Conservation (phyloP, 1,284 basidiomycete species). For the Puccinia triticina region DNA sequence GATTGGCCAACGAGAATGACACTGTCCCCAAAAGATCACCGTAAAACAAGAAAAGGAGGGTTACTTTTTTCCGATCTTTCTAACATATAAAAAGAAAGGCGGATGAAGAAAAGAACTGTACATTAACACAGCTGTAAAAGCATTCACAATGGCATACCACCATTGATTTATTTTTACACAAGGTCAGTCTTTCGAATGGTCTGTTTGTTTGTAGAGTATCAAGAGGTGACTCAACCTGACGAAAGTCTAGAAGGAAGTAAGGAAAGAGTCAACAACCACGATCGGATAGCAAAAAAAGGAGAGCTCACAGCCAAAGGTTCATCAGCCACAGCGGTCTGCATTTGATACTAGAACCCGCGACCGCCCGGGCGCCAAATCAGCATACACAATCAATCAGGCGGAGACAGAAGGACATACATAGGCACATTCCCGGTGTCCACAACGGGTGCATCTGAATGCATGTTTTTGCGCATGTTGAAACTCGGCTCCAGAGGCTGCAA, state of each 20-base stretch:
- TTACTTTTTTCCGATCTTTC: neutral
- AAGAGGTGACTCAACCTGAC: neutral
- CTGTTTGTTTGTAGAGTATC: neutral
- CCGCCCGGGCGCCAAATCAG: neutral
- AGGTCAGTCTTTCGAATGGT: neutral
- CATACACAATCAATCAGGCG: constrained; percentile 9
- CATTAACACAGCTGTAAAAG: constrained; percentile 18
- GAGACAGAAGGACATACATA: constrained; percentile 20
- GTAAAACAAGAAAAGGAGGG: too few species aligned
- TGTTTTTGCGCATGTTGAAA: constrained; percentile 87
- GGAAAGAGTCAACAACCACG: neutral
- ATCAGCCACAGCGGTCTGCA: constrained; percentile 90
- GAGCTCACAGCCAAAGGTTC: constrained; percentile 87
- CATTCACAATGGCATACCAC: neutral
- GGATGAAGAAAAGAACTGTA: neutral
- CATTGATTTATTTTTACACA: neutral
- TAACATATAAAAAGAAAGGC: neutral
- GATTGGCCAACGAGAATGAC: constrained; percentile 8
- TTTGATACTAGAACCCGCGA: constrained; percentile 58
- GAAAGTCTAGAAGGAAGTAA: neutral
- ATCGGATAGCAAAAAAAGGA: neutral
- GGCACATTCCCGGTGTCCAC: constrained; percentile 88
- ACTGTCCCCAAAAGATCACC: neutral
- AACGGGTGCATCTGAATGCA: constrained; percentile 93
- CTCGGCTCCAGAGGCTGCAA: constrained; percentile 85